These are phyloP conservation scores for Irineochytrium annulatum DNA, from an alignment of 192 early-diverging fungal genomes.

Conservation along the genomic window DNA sequence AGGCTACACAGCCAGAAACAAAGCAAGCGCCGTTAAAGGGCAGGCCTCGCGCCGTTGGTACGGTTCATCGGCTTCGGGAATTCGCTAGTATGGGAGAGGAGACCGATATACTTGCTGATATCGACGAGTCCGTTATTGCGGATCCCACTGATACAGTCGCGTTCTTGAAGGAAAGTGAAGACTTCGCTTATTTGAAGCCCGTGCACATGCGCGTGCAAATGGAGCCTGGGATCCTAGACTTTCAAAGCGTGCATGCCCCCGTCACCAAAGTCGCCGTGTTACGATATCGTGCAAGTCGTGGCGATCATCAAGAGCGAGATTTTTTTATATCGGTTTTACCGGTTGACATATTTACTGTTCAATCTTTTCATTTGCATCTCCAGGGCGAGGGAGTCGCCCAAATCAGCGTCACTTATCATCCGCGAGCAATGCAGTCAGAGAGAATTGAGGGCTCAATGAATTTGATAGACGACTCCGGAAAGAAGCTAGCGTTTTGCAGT, in stretches of 20 bases:
- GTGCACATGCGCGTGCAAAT: slow-evolving; percentile 37
- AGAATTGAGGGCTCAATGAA: slow-evolving; percentile 42
- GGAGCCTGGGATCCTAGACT: slow-evolving; percentile 43
- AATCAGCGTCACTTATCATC: slow-evolving; percentile 48
- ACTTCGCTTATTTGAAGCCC: slow-evolving; percentile 41
- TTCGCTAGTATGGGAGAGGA: slow-evolving; percentile 8
- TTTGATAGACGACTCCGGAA: slow-evolving; percentile 52
- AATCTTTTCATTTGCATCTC: slow-evolving; percentile 42
- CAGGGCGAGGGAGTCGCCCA: slow-evolving; percentile 55
- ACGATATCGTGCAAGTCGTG: slow-evolving; percentile 49
- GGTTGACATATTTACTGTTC: slow-evolving; percentile 46
- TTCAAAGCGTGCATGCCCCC: slow-evolving; percentile 48
- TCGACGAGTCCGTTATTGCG: slow-evolving; percentile 23
- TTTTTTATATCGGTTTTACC: slow-evolving; percentile 55
- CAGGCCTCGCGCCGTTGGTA: slow-evolving; percentile 22
- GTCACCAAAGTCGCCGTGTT: slow-evolving; percentile 44
- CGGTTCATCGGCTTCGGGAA: slow-evolving; percentile 32
- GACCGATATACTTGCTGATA: background rate
- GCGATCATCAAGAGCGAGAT: slow-evolving; percentile 53
- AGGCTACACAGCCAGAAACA: slow-evolving; percentile 36
- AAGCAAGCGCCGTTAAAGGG: slow-evolving; percentile 29
- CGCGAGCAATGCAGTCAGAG: slow-evolving; percentile 40
- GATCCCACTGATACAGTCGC: slow-evolving; percentile 50
- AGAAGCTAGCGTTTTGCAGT: slow-evolving; percentile 40
- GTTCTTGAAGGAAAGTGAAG: slow-evolving; percentile 48